Conservation (phyloP, 768 basidiomycete species). For the Mycena galopus region DNA sequence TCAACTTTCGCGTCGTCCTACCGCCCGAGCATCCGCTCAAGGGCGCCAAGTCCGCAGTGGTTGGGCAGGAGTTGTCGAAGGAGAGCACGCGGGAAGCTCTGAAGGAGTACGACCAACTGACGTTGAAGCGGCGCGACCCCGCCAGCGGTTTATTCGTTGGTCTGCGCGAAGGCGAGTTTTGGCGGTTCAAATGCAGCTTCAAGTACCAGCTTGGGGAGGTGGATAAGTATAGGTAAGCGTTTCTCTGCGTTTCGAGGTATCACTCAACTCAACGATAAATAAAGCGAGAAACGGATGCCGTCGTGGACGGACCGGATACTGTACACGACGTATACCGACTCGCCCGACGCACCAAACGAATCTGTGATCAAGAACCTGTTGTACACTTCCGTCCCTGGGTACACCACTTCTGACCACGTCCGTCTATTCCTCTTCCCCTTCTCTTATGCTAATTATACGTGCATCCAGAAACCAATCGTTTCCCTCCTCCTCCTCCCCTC, state of each 20-base stretch:
- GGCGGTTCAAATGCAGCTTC: constrained; percentile 91
- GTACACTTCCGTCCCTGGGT: constrained; percentile 86
- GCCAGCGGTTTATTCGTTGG: constrained; percentile 69
- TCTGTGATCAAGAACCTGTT: constrained; percentile 74
- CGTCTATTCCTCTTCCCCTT: constrained; percentile 40
- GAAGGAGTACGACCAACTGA: constrained; percentile 82
- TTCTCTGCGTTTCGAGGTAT: background rate
- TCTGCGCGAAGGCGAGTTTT: constrained; percentile 88
- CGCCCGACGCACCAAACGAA: constrained; percentile 60
- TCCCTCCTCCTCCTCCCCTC: constrained; percentile 75
- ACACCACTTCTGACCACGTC: constrained; percentile 93
- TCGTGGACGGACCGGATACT: constrained; percentile 96
- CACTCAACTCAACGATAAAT: background rate
- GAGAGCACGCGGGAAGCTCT: constrained; percentile 68
- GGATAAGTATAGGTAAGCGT: constrained; percentile 81
- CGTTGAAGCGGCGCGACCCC: constrained; percentile 71
- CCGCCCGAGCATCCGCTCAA: constrained; percentile 66
- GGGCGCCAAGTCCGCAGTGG: constrained; percentile 43
- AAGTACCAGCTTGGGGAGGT: constrained; percentile 88
- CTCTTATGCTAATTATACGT: constrained; percentile 1
- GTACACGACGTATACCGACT: constrained; percentile 83
- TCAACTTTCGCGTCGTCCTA: constrained; percentile 89
- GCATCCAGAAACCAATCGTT: constrained; percentile 87
- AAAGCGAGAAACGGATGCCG: constrained; percentile 78
- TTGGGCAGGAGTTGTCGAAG: constrained; percentile 58